phyloP scores from a whole-genome alignment of 805 yeast species.

The Cyberlindnera xishuangbannaensis region DNA sequence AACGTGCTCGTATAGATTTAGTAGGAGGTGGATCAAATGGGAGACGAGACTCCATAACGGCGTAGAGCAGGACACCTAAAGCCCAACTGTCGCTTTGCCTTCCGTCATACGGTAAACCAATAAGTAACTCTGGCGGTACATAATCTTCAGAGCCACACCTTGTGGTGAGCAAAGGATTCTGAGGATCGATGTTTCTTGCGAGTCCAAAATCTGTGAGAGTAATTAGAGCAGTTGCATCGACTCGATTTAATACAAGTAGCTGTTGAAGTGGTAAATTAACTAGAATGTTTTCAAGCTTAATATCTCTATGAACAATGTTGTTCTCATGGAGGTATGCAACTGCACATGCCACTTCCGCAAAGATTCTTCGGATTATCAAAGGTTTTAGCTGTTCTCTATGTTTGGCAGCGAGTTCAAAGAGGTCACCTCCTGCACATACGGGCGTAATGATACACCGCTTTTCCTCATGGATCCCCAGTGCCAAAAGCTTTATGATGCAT shows the following conservation, averaged over 20 bases:
- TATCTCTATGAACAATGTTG: slow-evolving; percentile 80
- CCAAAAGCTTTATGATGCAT: slow-evolving; percentile 57
- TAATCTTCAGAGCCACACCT: slow-evolving; percentile 97
- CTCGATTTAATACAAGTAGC: slow-evolving; percentile 16
- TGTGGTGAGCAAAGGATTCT: slow-evolving; percentile 64
- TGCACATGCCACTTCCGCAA: slow-evolving; percentile 66
- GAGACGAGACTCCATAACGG: slow-evolving; percentile 75
- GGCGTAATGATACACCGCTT: slow-evolving; percentile 55
- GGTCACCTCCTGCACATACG: slow-evolving; percentile 80
- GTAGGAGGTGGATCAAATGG: slow-evolving; percentile 87
- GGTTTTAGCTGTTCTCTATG: slow-evolving; percentile 40
- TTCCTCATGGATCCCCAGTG: slow-evolving; percentile 29
- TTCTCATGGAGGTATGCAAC: slow-evolving; percentile 64
- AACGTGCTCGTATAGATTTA: slow-evolving; percentile 37
- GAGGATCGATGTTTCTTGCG: slow-evolving; percentile 59
- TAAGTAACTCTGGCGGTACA: slow-evolving; percentile 86
- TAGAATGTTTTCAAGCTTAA: slow-evolving; percentile 83
- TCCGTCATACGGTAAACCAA: slow-evolving; percentile 92
- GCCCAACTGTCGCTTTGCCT: slow-evolving; percentile 93
- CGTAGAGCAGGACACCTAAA: slow-evolving; percentile 82
- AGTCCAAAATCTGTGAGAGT: slow-evolving; percentile 87
- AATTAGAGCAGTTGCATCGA: slow-evolving; percentile 33
- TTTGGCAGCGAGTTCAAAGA: slow-evolving; percentile 55
- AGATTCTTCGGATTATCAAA: slow-evolving; percentile 50
- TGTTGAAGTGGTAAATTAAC: slow-evolving; percentile 35